phyloP scores from a whole-genome alignment of 768 basidiomycete genomes.

The Asterophora lycoperdoides region DNA sequence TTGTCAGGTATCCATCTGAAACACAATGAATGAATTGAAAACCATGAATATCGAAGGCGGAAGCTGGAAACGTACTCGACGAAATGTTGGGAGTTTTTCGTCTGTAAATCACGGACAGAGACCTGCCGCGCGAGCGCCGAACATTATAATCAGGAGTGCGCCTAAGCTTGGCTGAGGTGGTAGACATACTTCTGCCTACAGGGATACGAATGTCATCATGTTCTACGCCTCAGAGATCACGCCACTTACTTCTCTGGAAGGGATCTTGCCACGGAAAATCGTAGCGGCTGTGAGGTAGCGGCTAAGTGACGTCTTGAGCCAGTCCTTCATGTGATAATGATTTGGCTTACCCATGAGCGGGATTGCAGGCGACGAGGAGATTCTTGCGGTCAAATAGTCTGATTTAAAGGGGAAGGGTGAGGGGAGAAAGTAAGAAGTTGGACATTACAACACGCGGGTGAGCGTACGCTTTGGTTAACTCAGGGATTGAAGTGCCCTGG shows the following conservation, averaged over 20 bases:
- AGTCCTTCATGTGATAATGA: constrained; percentile 1
- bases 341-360: constrained; percentile 61
- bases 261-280: constrained; percentile 81
- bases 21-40: background rate
- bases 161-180: constrained; percentile 3
- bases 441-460: background rate
- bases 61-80: constrained; percentile 58
- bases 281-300: constrained; percentile 85
- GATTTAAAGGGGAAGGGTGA: no score
- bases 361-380: constrained; percentile 79
- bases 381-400: constrained; percentile 81
- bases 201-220: constrained; percentile 33
- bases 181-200: constrained; percentile 49
- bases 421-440: constrained; percentile 3
- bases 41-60: background rate
- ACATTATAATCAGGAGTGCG: constrained; percentile 9
- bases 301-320: constrained; percentile 30
- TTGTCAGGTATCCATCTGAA: constrained; percentile 87
- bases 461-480: constrained; percentile 70
- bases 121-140: constrained; percentile 36
- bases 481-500: constrained; percentile 56
- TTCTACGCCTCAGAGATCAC: constrained; percentile 14
- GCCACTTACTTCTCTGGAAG: constrained; percentile 70
- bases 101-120: constrained; percentile 69
- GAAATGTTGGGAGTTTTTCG: constrained; percentile 68